Conservation (phyloP, 1,139 yeast species). For the Petasospora rhodanensis region DNA sequence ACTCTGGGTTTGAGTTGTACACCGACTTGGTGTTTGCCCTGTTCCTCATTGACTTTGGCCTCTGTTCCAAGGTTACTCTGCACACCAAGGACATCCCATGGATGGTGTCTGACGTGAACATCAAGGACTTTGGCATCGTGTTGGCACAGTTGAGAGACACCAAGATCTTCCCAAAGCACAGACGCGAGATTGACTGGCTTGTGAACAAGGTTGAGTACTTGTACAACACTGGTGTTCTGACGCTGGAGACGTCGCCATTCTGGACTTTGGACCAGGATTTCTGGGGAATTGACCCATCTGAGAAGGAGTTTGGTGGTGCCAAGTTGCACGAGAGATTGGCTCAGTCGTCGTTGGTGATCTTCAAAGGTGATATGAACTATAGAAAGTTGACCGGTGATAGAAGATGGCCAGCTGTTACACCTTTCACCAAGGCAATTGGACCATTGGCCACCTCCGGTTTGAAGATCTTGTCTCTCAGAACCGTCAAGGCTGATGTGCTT, state of each 20-base stretch:
- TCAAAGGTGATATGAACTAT: slow-evolving; percentile 95
- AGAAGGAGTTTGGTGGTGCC: slow-evolving; percentile 54
- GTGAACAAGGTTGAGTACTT: slow-evolving; percentile 48
- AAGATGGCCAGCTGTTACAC: slow-evolving; percentile 79
- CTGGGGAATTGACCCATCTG: slow-evolving; percentile 56
- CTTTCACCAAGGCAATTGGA: slow-evolving; percentile 67
- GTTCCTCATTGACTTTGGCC: slow-evolving; percentile 67
- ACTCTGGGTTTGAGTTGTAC: slow-evolving; percentile 91
- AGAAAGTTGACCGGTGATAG: slow-evolving; percentile 91
- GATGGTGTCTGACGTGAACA: slow-evolving; percentile 96
- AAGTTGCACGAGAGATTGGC: slow-evolving; percentile 47
- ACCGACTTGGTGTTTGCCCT: slow-evolving; percentile 78
- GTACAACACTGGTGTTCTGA: slow-evolving; percentile 45
- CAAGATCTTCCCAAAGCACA: slow-evolving; percentile 46
- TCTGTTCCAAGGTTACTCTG: slow-evolving; percentile 60
- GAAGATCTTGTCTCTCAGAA: slow-evolving; percentile 71
- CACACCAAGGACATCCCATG: slow-evolving; percentile 93
- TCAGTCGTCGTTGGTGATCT: slow-evolving; percentile 55
- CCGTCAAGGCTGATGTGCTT: slow-evolving; percentile 96
- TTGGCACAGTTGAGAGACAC: slow-evolving; percentile 53
- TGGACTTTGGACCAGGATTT: slow-evolving; percentile 82
- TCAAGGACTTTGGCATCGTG: slow-evolving; percentile 66
- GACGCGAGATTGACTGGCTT: slow-evolving; percentile 33
- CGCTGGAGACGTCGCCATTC: slow-evolving; percentile 61
- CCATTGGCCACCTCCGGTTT: slow-evolving; percentile 57